Percentiles rank a stretch among this genome's conserved stretches.
Evolutionary conservation across 2,329 filamentous ascomycete genomes (phyloP).

Genomic region (Daldinia eschscholtzii): DNA sequence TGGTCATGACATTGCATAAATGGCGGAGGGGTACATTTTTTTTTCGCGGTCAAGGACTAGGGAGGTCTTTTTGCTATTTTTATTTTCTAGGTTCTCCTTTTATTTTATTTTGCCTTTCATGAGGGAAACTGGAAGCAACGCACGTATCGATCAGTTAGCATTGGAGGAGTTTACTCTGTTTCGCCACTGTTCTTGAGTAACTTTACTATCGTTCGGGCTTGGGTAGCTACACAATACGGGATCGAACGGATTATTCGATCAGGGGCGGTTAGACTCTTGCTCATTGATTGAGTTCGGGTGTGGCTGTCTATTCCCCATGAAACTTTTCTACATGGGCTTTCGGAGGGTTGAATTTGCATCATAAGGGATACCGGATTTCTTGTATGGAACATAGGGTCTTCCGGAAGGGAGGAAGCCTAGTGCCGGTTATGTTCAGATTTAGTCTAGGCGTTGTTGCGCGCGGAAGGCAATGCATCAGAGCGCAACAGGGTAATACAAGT

Average conservation of each 20-base stretch:
- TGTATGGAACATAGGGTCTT: constrained; percentile 23
- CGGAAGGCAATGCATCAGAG: constrained; percentile 36
- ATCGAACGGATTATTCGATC: constrained; percentile 34
- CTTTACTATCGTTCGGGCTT: constrained; percentile 25
- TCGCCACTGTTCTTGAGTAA: constrained; percentile 33
- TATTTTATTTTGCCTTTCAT: constrained; percentile 24
- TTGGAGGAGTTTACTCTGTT: constrained; percentile 48
- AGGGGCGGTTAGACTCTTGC: constrained; percentile 38
- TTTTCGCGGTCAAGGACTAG: constrained; percentile 30
- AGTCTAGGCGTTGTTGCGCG: constrained; percentile 39
- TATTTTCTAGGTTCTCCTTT: constrained; percentile 21
- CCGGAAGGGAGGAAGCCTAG: constrained; percentile 21
- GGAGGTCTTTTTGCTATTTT: constrained; percentile 33
- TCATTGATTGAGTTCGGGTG: constrained; percentile 44
- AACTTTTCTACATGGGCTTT: constrained; percentile 23
- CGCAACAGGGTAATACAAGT: constrained; percentile 41
- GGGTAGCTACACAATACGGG: constrained; percentile 29
- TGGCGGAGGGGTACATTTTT: constrained; percentile 29
- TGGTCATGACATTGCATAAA: constrained; percentile 42
- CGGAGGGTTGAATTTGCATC: constrained; percentile 43
- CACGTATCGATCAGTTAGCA: constrained; percentile 44
- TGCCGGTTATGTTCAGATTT: constrained; percentile 23
- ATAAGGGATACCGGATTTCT: constrained; percentile 37
- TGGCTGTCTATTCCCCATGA: constrained; percentile 34
- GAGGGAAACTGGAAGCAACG: constrained; percentile 36